Conservation (phyloP, 208 protist species). For the Leishmania turanica region DNA sequence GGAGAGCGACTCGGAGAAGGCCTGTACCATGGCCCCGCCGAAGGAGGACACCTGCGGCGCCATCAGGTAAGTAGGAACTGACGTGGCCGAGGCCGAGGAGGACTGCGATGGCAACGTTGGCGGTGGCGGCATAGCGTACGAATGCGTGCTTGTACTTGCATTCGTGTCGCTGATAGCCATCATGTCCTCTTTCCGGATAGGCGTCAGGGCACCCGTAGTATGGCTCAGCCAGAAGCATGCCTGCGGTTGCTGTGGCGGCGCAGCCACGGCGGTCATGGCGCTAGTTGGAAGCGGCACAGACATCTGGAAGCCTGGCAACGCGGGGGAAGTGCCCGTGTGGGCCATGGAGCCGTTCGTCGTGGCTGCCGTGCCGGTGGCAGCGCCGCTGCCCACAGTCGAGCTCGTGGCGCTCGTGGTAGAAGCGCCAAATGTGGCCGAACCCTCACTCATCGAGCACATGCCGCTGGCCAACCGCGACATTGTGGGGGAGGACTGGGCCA, state of each 20-base stretch:
- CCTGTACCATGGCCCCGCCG: not conserved
- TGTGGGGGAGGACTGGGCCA: not conserved
- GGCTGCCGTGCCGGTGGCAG: not conserved
- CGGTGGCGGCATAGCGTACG: constrained; percentile 8
- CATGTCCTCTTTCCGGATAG: constrained; percentile 8
- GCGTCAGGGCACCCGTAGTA: not conserved
- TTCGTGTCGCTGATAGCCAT: not conserved
- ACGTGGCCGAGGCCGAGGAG: not conserved
- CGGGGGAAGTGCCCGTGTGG: not conserved
- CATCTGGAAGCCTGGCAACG: not conserved
- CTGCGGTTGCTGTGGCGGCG: not conserved
- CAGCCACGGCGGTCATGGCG: not conserved
- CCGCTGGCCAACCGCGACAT: not conserved
- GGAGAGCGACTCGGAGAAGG: constrained; percentile 8
- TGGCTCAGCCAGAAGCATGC: constrained; percentile 16
- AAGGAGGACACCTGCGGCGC: not conserved
- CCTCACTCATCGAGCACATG: not conserved
- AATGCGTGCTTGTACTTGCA: not conserved
- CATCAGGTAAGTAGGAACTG: not conserved
- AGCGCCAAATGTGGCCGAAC: not conserved
- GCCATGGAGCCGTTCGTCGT: not conserved
- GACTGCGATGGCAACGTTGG: not conserved
- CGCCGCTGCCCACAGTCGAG: not conserved
- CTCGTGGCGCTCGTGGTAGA: constrained; percentile 11
- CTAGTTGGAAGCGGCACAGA: not conserved